Evolutionary conservation across 306 rosid genomes (phyloP).

Genomic region (Dalbergia cultrata): DNA sequence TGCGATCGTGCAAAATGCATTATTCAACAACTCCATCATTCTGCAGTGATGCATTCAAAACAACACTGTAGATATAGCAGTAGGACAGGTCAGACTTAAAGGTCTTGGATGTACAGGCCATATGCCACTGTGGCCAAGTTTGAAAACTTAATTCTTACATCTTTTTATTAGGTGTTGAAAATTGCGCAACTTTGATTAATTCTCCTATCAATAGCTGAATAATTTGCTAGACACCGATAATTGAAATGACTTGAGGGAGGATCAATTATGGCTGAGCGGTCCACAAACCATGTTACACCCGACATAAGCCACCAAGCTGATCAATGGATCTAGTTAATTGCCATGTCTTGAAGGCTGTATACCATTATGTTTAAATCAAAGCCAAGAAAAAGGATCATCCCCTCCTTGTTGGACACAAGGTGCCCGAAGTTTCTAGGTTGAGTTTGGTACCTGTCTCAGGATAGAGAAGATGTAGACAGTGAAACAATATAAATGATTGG

Average conservation of each 20-base stretch:
- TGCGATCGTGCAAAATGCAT: slow-evolving; percentile 47
- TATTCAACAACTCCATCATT: slow-evolving; percentile 24
- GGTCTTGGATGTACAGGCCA: slow-evolving; percentile 37
- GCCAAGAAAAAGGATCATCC: neutral
- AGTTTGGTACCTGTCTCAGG: too few species aligned
- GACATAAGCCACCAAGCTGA: slow-evolving; percentile 34
- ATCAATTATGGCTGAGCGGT: slow-evolving; percentile 47
- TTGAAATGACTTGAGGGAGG: slow-evolving; percentile 44
- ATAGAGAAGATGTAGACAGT: too few species aligned
- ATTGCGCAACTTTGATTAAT: slow-evolving; percentile 40
- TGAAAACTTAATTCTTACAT: slow-evolving; percentile 35
- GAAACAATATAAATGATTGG: too few species aligned
- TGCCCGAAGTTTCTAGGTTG: neutral
- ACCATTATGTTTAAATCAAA: neutral
- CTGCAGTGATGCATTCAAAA: slow-evolving; percentile 36
- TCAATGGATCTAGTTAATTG: neutral
- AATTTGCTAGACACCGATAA: slow-evolving; percentile 46
- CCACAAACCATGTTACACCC: slow-evolving; percentile 39
- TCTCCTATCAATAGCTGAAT: slow-evolving; percentile 41
- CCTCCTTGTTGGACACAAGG: slow-evolving; percentile 31
- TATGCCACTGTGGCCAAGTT: slow-evolving; percentile 34
- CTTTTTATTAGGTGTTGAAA: slow-evolving; percentile 57
- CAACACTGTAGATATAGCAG: slow-evolving; percentile 20
- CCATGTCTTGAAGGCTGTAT: too few species aligned
- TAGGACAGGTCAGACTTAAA: slow-evolving; percentile 35